phyloP scores from a whole-genome alignment of 192 early-diverging fungal species.

The Backusella tarrabulga region DNA sequence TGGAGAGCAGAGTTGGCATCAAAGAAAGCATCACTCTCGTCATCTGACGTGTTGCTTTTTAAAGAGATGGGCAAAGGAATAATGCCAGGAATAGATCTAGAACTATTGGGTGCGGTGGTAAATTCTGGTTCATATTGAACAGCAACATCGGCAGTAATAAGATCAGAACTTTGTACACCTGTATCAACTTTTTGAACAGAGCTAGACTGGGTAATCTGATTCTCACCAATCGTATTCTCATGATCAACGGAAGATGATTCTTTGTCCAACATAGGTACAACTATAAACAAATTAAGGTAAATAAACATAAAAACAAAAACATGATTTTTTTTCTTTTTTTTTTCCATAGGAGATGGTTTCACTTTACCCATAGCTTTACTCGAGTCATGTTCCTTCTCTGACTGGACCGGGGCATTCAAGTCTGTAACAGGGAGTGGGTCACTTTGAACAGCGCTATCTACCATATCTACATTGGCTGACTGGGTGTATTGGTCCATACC shows the following conservation, averaged over 20 bases:
- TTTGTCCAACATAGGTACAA: conserved; percentile 2
- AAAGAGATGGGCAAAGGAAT: background rate
- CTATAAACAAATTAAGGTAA: conserved; percentile 5
- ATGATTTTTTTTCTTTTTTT: background rate
- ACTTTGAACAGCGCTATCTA: conserved; percentile 19
- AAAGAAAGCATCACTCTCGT: conserved; percentile 9
- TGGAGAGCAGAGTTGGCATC: conserved; percentile 8
- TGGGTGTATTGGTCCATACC: background rate
- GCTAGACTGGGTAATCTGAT: background rate
- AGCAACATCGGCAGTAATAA: background rate
- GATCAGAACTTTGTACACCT: conserved; percentile 6
- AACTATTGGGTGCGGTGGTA: background rate
- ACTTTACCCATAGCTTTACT: background rate
- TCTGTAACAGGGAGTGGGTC: background rate
- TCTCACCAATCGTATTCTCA: background rate
- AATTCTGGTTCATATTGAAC: conserved; percentile 5
- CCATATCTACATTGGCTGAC: conserved; percentile 10
- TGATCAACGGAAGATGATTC: background rate
- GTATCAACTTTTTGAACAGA: background rate
- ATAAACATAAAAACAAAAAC: background rate
- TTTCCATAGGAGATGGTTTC: background rate
- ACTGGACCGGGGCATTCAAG: background rate
- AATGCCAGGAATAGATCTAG: background rate
- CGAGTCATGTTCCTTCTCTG: background rate
- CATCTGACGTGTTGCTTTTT: background rate